Evolutionary conservation across 129 eudicot species (phyloP).

Genomic region (Centrapalus pauciflorus): DNA sequence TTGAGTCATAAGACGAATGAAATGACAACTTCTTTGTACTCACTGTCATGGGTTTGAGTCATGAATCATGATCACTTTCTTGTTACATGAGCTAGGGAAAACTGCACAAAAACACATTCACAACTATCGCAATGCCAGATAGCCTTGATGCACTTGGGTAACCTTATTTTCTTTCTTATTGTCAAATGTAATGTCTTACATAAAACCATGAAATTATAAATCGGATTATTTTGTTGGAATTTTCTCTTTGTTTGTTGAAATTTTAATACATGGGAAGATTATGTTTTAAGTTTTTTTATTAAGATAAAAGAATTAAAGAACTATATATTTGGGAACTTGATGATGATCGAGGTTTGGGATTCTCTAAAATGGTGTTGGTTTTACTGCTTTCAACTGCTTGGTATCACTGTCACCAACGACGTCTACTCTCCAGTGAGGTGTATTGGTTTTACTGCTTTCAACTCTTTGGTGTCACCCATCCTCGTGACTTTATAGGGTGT

Average conservation of each 20-base stretch:
- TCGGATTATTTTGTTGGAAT: background rate
- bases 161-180: background rate
- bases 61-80: background rate
- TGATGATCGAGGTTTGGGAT: background rate
- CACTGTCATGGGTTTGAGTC: background rate
- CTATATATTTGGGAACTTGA: background rate
- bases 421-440: no score
- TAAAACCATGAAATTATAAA: background rate
- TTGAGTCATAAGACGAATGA: background rate
- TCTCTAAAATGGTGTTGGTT: no score
- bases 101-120: background rate
- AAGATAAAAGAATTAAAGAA: background rate
- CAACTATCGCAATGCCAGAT: slow-evolving; percentile 3
- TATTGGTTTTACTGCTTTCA: no score
- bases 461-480: no score
- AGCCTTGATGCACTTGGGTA: background rate
- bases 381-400: no score
- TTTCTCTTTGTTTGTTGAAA: background rate
- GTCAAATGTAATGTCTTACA: background rate
- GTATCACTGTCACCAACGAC: no score
- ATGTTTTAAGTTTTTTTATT: background rate
- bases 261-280: background rate
- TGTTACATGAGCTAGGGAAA: background rate
- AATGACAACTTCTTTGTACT: background rate
- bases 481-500: no score